Evolutionary conservation across 148 eudicot genomes (phyloP), one percentile per base, ranked within the genome.

Genomic region (Persicaria tinctoria): DNA sequence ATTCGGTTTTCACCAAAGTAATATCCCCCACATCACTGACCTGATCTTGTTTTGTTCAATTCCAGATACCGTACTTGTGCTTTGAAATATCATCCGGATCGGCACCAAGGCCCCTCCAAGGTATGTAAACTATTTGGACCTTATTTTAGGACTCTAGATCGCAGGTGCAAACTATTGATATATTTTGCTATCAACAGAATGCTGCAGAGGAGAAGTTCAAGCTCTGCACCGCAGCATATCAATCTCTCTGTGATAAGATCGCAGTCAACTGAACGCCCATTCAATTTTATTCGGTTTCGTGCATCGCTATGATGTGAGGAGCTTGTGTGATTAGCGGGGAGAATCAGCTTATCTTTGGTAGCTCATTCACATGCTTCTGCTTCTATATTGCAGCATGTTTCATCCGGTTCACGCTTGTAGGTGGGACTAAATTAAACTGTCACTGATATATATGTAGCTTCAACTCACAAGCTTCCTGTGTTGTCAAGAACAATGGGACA

Each of bases 61-160:
- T 83, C 27, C 89, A 94, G 97, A 76, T 94, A 90, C 73, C 93
- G 97, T 75, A 80, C 87, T 51, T 91, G 93, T 83, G 98, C 98
- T 8, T 76, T 94, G 75, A 94, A 91, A 87, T 94, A 90, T 97
- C 98, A 94, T 79, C 98, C 98, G 6, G 98, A 94, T 79, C 98
- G 97, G 70, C 97, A 91, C 80, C 81, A 83, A 54, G 97, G 97
- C 70, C 78, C 95, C 71, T 87, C 91, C 77, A 94, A 91, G 95
- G 98, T 89, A 89, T 73, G 53, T 7, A 72, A 68, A 50, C 68
- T 62, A 12, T 70, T 17, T 13, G 38, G 12, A 63, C 62, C 5
- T 66, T 17, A 38, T n/a, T 47, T 41, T 66, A 12, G 9, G 0
- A 14, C 38, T 60, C 13, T 60, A 20, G 41, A 38, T 60, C 27